Evolutionary conservation across 2,329 filamentous ascomycete genomes (phyloP), one percentile per base, ranked within the genome.

Genomic region (Alternaria brassicae): DNA sequence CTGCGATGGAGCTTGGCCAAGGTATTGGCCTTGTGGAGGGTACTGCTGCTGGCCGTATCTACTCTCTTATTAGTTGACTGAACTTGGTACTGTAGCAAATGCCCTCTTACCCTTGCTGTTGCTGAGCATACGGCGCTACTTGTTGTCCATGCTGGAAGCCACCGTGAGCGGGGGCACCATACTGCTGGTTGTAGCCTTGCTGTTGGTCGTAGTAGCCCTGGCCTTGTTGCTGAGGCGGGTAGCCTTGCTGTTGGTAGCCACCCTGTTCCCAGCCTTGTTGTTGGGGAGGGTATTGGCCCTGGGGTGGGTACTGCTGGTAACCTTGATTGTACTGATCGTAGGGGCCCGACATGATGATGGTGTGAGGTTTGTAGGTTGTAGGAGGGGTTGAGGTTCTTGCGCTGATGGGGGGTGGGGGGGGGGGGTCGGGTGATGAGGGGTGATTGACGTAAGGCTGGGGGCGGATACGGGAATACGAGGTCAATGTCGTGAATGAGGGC

Each of bases 131-230:
- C 1, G 69, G 70, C 25, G 68, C 67, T 55, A 66, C 64, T 47
- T 72, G 67, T 56, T 80, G 78, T 23, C 81, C 80, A 63, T 80
- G 81, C 67, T 84, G 80, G 69, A 82, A 83, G n/a, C 81, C 82
- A 40, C 81, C 80, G 21, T 81, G 73, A 28, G 74, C 74, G 28
- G 83, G 82, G 15, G 83, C 81, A 34, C 81, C 81, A 60, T 82
- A 84, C 48, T 72, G 70, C 25, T 70, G 66, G 59, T 74, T 69
- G 49, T 67, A 66, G 25, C 60, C 60, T 57, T 76, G 70, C 55
- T 75, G 71, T 45, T 75, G 70, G 53, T 72, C 73, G 58, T 80
- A 77, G 53, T 74, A 70, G 47, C 73, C 68, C 28, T 71, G 62
- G 25, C 12, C 39, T 21, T 59, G 56, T 40, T 78, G 75, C 61